Base-by-base conservation (phyloP, 495 filamentous ascomycete species). In the Xylona heveae region DNA sequence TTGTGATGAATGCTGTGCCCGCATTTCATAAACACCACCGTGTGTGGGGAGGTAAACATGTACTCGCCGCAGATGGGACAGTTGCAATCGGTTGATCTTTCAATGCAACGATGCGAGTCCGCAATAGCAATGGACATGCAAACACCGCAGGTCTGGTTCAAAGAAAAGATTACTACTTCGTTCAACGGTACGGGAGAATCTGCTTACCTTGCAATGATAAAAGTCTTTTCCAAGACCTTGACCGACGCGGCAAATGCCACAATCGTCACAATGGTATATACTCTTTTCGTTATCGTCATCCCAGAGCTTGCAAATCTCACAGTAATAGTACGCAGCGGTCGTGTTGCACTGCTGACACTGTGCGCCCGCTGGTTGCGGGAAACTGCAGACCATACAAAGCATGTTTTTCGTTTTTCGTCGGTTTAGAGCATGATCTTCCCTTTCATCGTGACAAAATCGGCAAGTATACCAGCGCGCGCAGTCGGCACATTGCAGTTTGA, bases 61-160 rank as follows among this genome's bases (percentile, higher is more conserved):
- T 93, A 93, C 31, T 92, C 82, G 16, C 80, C 79, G 47, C 88
- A 99, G 38, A 99, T 94, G n/a, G 88, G 88, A 48, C 88, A 99
- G 46, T 94, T 76, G 49, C 82, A 91, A 47, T 99, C 83, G 4
- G 76, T 92, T 8, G 82, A 81, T 16, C 82, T 66, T 53, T 95
- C 90, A 40, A 95, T 81, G 48, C 88, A 99, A 39, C 77, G 78
- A 55, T 99, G 88, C n/a, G 67, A 73, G 14, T 65, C 64, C 38
- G 74, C 68, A 30, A 75, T 73, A 1, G 70, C 62, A 45, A 92
- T 90, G 5, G 78, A 70, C 52, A 95, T 78, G 53, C 88, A 99
- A 22, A 90, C 78, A 41, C 72, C 70, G 54, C 81, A 91, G 49
- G 74, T 88, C 79, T 88, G 42, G 43, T 13, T 26, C 4, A 3